Evolutionary conservation across 2,329 filamentous ascomycete genomes (phyloP), one percentile per base, ranked within the genome.

Genomic region (Trichoderma sp.): DNA sequence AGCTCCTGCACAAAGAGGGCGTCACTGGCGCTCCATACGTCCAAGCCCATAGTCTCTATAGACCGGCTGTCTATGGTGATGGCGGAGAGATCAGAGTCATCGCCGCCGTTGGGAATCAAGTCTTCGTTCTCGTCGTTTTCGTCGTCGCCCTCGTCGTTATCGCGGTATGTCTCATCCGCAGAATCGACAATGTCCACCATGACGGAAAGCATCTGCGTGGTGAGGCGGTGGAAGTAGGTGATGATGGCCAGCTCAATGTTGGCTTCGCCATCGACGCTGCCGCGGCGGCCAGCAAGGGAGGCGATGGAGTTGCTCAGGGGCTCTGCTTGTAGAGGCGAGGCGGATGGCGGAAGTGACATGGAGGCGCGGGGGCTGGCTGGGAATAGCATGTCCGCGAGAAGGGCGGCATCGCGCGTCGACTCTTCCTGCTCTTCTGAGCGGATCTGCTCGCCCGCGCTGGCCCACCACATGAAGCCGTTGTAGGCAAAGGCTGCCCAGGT

Each of bases 391-490:
- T 89, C 88, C 0, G 85, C 85, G 5, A 91, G 83, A 4, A 91
- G 84, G 3, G 85, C 80, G 8, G 85, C 83, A 76, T 91, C 90
- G 59, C 84, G 84, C 59, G 83, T 85, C 63, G 82, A 79, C 75
- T 90, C 88, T 74, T 91, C 89, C 23, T 87, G 85, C 73, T 90
- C 87, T 67, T 89, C 87, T 64, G 88, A 85, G 20, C 87, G 85
- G 8, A 87, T 83, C 79, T 91, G 88, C 81, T 96, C 93, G 71
- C 93, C 93, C 0, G 93, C 92, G 17, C 91, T 93, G 2, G 93
- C 93, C 93, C 93, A 96, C 93, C 93, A 96, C 88, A 95, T 93
- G 83, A 95, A 95, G 28, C 92, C 91, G 69, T 88, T 89, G 81
- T 95, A 96, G 6, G 93, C 93, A 30, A 95, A 87, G 1, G 91